Conservation (phyloP, 805 yeast genomes). For the Lipomyces spencermartinsiae region DNA sequence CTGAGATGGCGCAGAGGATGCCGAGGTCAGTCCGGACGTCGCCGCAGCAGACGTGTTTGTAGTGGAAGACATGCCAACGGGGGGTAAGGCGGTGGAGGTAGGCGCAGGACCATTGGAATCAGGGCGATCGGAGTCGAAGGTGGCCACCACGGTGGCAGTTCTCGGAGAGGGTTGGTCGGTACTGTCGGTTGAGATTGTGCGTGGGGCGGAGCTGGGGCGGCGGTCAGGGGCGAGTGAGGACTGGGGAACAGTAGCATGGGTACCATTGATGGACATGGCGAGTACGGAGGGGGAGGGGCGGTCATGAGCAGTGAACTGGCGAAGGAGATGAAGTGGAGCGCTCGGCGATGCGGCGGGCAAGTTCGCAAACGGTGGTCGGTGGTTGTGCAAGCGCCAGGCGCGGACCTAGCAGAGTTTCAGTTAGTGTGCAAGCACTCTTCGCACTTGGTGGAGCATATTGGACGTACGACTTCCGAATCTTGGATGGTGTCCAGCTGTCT, state of each 20-base stretch:
- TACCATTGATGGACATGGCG: conserved; percentile 14
- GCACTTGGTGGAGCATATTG: no score
- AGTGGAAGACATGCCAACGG: conserved; percentile 1
- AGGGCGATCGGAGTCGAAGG: conserved; percentile 13
- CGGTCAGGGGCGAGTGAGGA: conserved; percentile 9
- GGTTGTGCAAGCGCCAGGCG: background rate
- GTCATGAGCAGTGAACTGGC: background rate
- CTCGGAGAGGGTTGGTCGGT: conserved; percentile 9
- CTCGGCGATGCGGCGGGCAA: background rate
- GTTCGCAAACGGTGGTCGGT: background rate
- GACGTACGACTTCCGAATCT: no score
- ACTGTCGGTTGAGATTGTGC: conserved; percentile 7
- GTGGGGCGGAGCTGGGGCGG: conserved; percentile 5
- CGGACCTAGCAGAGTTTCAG: no score
- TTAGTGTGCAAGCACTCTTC: no score
- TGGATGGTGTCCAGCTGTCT: no score
- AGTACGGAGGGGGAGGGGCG: background rate
- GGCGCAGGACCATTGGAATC: conserved; percentile 9
- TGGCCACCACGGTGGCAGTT: conserved; percentile 15
- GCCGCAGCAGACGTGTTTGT: background rate
- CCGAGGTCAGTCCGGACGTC: background rate
- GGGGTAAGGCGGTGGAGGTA: conserved; percentile 11
- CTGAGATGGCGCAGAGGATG: conserved; percentile 13
- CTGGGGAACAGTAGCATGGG: background rate
- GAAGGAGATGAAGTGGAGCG: background rate